A percentile compares a stretch with the other conserved stretches of the same genome.
phyloP scores from a whole-genome alignment of 2,329 filamentous ascomycete genomes.

The Triangularia setosa region DNA sequence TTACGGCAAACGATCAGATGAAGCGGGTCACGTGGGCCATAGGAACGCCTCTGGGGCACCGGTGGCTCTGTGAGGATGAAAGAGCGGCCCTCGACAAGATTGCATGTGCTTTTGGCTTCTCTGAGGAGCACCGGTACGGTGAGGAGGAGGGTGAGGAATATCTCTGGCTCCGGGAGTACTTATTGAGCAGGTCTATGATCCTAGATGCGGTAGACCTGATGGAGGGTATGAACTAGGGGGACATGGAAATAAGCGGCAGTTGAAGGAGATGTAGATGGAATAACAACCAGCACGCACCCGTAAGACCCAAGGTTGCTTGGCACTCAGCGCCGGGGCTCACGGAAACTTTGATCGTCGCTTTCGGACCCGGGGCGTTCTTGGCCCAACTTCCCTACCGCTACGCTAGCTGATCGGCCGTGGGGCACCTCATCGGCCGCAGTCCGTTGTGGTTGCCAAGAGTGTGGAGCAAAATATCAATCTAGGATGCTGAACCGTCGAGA shows the following conservation, averaged over 20 bases:
- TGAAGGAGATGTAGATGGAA: constrained; percentile 10
- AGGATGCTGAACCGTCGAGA: constrained; percentile 25
- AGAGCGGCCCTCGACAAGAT: constrained; percentile 81
- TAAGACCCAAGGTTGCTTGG: constrained; percentile 19
- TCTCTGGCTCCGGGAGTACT: constrained; percentile 79
- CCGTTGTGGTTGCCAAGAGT: constrained; percentile 25
- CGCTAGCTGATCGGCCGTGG: constrained; percentile 24
- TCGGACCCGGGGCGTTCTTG: constrained; percentile 22
- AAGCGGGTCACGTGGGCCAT: constrained; percentile 84
- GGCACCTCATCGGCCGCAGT: constrained; percentile 20
- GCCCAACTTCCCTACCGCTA: constrained; percentile 19
- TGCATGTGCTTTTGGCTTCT: constrained; percentile 87
- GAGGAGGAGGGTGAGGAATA: constrained; percentile 91
- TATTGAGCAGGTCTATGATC: constrained; percentile 80
- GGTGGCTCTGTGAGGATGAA: constrained; percentile 90
- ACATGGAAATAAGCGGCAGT: neutral
- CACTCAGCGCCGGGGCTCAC: constrained; percentile 11
- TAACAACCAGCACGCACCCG: constrained; percentile 9
- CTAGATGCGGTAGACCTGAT: constrained; percentile 86
- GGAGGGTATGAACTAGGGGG: constrained; percentile 69
- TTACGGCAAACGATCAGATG: constrained; percentile 93
- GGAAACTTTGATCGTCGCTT: constrained; percentile 21
- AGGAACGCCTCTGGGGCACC: constrained; percentile 72
- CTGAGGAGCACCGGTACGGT: constrained; percentile 71
- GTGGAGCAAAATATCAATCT: constrained; percentile 25